phyloP scores from a whole-genome alignment of 2,329 filamentous ascomycete species.

The Colletotrichum australisinense region DNA sequence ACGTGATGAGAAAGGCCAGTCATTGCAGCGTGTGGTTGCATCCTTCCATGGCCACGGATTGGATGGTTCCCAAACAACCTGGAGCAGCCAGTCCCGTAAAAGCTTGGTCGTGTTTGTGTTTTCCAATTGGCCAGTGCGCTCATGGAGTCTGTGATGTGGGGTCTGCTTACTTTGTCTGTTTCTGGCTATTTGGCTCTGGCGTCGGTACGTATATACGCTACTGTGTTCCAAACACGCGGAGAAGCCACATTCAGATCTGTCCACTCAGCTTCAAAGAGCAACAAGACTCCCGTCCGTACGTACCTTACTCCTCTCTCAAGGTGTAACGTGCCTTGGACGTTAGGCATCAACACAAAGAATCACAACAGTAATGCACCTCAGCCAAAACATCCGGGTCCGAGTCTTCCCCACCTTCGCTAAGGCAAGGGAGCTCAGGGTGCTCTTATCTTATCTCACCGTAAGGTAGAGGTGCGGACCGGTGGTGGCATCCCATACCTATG shows the following conservation, averaged over 20 bases:
- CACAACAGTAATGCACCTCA: not conserved
- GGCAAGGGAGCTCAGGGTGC: not conserved
- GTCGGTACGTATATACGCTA: constrained; percentile 24
- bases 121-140: constrained; percentile 9
- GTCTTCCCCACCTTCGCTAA: not conserved
- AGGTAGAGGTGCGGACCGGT: not conserved
- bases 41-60: not conserved
- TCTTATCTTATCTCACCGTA: constrained; percentile 4
- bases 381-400: not conserved
- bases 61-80: constrained; percentile 5
- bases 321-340: not conserved
- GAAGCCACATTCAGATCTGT: not conserved
- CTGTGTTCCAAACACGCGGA: constrained; percentile 26
- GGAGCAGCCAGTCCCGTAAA: constrained; percentile 17
- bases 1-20: constrained; percentile 10
- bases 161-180: constrained; percentile 36
- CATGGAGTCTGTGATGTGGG: constrained; percentile 15
- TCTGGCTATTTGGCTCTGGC: constrained; percentile 34
- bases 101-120: constrained; percentile 22
- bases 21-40: not conserved
- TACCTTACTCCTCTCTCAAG: not conserved
- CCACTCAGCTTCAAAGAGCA: constrained; percentile 15
- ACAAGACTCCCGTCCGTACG: not conserved
- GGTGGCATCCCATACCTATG: not conserved
- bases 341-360: constrained; percentile 16